A percentile compares a stretch with the other conserved stretches of the same genome.
These are phyloP conservation scores for Cercospora canescens DNA, from an alignment of 2,329 filamentous ascomycete genomes.

Conservation along the genomic window DNA sequence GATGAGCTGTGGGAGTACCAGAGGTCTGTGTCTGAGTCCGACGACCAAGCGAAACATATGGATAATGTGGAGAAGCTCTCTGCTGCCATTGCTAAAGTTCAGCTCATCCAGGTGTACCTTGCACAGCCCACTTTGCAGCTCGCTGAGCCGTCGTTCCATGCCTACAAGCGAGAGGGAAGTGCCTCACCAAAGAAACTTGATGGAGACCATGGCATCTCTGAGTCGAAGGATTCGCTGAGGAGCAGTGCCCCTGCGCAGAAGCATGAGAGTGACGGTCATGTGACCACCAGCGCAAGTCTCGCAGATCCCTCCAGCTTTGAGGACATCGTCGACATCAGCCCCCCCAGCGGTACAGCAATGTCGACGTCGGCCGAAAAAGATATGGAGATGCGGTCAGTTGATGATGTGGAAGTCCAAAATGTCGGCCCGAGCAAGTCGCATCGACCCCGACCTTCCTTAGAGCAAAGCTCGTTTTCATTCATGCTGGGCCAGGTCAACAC, in stretches of 20 bases:
- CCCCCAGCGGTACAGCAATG: not conserved
- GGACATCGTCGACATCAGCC: conserved; percentile 7
- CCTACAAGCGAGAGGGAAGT: not conserved
- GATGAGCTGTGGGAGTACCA: conserved; percentile 63
- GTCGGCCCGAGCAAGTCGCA: not conserved
- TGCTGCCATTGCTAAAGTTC: conserved; percentile 51
- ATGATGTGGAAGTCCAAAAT: not conserved
- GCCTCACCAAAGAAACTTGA: not conserved
- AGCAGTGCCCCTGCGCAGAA: not conserved
- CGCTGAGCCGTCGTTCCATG: conserved; percentile 4
- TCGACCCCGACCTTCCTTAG: conserved; percentile 21
- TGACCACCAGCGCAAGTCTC: not conserved
- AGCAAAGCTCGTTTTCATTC: conserved; percentile 27
- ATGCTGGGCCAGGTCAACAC: conserved; percentile 24
- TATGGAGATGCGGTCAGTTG: not conserved
- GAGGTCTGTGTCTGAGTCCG: conserved; percentile 44
- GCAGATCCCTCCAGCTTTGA: conserved; percentile 22
- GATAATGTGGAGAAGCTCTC: conserved; percentile 44
- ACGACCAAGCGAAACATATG: conserved; percentile 25
- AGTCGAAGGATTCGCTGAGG: not conserved
- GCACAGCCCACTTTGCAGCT: conserved; percentile 39
- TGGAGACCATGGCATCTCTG: not conserved
- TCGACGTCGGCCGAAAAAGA: not conserved
- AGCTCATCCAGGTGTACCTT: conserved; percentile 54
- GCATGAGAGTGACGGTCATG: not conserved